Evolutionary conservation across 2,329 filamentous ascomycete species (phyloP).

Genomic region (Talaromyces sp.): DNA sequence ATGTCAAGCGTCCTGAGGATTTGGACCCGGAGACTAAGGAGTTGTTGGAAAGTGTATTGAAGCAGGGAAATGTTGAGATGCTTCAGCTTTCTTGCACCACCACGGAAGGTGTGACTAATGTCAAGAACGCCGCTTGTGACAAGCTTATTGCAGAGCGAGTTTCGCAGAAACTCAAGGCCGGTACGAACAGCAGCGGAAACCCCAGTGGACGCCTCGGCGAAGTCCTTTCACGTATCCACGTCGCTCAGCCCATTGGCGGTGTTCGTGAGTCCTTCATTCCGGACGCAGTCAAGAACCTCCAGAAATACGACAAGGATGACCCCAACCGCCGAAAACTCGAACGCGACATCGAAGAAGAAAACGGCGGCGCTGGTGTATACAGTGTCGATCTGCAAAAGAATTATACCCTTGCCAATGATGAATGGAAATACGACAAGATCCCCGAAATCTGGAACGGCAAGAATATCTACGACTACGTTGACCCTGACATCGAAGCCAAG

Average conservation of each 20-base stretch:
- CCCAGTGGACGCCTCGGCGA: slow-evolving; percentile 82
- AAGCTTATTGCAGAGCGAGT: slow-evolving; percentile 89
- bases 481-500: slow-evolving; percentile 94
- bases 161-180: slow-evolving; percentile 88
- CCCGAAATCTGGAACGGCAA: slow-evolving; percentile 92
- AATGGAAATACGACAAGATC: slow-evolving; percentile 96
- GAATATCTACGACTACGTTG: slow-evolving; percentile 96
- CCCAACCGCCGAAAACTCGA: slow-evolving; percentile 78
- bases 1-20: slow-evolving; percentile 83
- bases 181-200: slow-evolving; percentile 73
- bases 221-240: slow-evolving; percentile 91
- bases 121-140: slow-evolving; percentile 94
- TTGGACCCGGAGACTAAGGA: slow-evolving; percentile 75
- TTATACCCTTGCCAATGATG: slow-evolving; percentile 80
- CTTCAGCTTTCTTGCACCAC: slow-evolving; percentile 94
- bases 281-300: slow-evolving; percentile 72
- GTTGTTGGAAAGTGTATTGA: slow-evolving; percentile 75
- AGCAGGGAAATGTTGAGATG: slow-evolving; percentile 86
- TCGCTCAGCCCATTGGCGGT: slow-evolving; percentile 87
- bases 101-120: slow-evolving; percentile 86
- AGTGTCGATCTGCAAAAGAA: slow-evolving; percentile 88
- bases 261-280: slow-evolving; percentile 82
- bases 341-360: slow-evolving; percentile 83
- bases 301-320: slow-evolving; percentile 88
- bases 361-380: slow-evolving; percentile 93